A percentile compares a stretch with the other conserved stretches of the same genome.
Evolutionary conservation across 176 grass and related monocot species (phyloP).

Genomic region (Carex cristatella): DNA sequence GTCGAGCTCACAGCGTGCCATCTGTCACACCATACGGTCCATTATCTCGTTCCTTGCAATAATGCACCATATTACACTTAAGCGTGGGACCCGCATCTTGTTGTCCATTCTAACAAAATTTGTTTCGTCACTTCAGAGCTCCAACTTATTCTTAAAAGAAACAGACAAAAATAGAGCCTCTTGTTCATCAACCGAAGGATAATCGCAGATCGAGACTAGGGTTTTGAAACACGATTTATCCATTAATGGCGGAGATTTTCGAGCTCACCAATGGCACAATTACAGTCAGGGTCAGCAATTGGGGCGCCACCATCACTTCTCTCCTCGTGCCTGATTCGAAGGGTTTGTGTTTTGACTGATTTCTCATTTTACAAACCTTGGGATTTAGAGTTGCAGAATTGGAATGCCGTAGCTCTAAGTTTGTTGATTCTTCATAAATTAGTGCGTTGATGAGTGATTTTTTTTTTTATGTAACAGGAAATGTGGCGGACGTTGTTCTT

Average conservation of each 20-base stretch:
- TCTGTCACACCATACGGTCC: not conserved
- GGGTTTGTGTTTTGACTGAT: slow-evolving; percentile 26
- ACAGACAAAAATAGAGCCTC: slow-evolving; percentile 13
- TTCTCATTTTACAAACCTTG: not conserved
- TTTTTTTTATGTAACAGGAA: slow-evolving; percentile 31
- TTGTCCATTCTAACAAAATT: not conserved
- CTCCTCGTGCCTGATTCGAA: slow-evolving; percentile 70
- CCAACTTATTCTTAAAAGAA: not conserved
- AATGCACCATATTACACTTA: not conserved
- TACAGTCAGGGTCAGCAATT: slow-evolving; percentile 64
- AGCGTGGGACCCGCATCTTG: not conserved
- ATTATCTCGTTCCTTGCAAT: not conserved
- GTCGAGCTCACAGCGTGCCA: not conserved
- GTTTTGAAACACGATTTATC: not conserved
- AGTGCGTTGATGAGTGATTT: not conserved
- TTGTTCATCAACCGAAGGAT: not conserved
- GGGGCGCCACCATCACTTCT: slow-evolving; percentile 84
- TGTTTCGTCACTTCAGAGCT: not conserved
- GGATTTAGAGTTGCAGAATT: not conserved
- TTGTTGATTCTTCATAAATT: slow-evolving; percentile 5
- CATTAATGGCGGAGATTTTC: slow-evolving; percentile 48
- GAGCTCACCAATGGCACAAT: slow-evolving; percentile 79
- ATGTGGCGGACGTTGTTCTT: slow-evolving; percentile 71
- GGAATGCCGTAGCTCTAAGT: not conserved
- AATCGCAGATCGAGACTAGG: not conserved